Conservation (phyloP, 2,329 filamentous ascomycete genomes). For the Neodidymelliopsis sp. region DNA sequence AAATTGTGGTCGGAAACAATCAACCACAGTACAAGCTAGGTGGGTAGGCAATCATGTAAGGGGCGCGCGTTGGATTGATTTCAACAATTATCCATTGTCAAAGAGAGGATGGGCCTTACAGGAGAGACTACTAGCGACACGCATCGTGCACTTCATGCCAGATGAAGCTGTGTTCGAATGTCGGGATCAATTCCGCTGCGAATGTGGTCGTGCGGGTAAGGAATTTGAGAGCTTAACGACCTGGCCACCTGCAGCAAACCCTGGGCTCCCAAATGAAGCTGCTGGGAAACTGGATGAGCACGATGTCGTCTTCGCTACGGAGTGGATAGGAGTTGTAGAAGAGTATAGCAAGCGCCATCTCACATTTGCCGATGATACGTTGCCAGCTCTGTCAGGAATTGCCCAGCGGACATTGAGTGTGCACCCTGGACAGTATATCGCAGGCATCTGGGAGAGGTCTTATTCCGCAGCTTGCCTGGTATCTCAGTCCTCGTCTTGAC, state of each 20-base stretch:
- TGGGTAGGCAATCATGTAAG: not conserved
- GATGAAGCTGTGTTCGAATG: constrained; percentile 13
- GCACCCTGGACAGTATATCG: constrained; percentile 8
- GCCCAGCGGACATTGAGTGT: not conserved
- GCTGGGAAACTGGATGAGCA: too few relatives aligned
- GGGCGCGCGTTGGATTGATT: not conserved
- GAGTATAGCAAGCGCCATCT: not conserved
- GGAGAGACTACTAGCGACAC: constrained; percentile 10
- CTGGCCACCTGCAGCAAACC: not conserved
- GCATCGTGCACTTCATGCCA: constrained; percentile 13
- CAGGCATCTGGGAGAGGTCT: constrained; percentile 13
- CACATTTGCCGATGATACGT: constrained; percentile 3
- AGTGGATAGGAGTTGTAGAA: not conserved
- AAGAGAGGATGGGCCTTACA: constrained; percentile 17
- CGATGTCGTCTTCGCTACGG: too few relatives aligned
- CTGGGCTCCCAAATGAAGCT: too few relatives aligned
- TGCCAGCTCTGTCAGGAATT: constrained; percentile 20
- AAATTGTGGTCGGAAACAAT: not conserved
- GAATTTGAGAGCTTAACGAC: not conserved
- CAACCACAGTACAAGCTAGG: not conserved
- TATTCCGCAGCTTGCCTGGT: not conserved
- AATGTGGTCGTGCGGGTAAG: constrained; percentile 5
- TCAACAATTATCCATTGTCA: constrained; percentile 4
- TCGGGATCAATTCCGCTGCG: constrained; percentile 1
- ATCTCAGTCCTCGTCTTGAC: too few relatives aligned